These are phyloP conservation scores for Lentinula detonsa DNA, from an alignment of 768 basidiomycete species.

Conservation along the genomic window DNA sequence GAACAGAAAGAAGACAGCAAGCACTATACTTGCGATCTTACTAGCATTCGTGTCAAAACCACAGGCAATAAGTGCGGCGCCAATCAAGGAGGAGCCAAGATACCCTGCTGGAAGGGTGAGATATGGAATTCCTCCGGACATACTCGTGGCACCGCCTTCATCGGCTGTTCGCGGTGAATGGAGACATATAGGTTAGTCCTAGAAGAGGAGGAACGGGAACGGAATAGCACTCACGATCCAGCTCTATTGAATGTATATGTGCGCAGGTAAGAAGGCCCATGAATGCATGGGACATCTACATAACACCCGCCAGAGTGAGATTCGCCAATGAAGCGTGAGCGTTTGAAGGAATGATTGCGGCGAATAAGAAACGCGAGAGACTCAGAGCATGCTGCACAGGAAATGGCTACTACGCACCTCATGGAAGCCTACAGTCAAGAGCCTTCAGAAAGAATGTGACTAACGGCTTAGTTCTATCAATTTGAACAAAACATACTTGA, in stretches of 20 bases:
- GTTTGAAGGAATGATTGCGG: background rate
- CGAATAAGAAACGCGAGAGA: no score
- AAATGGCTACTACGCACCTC: constrained; percentile 41
- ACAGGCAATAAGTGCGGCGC: constrained; percentile 78
- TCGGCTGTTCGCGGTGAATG: constrained; percentile 44
- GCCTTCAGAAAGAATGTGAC: constrained; percentile 28
- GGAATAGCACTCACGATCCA: constrained; percentile 62
- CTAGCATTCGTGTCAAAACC: constrained; percentile 87
- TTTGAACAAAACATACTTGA: constrained; percentile 60
- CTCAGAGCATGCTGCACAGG: background rate
- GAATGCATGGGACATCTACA: constrained; percentile 82
- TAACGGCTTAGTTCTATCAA: background rate
- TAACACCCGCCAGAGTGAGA: constrained; percentile 1
- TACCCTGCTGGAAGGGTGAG: constrained; percentile 64
- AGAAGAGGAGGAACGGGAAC: background rate
- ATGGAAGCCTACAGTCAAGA: constrained; percentile 86
- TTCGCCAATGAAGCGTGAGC: constrained; percentile 1
- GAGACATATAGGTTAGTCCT: background rate
- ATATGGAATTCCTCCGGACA: constrained; percentile 83
- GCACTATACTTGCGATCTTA: constrained; percentile 73
- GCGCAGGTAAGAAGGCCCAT: constrained; percentile 80
- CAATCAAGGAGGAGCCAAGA: constrained; percentile 9
- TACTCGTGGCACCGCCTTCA: constrained; percentile 81
- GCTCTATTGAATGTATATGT: constrained; percentile 77
- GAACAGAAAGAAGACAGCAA: constrained; percentile 82